Evolutionary conservation across 2,329 filamentous ascomycete genomes (phyloP), one percentile per base, ranked within the genome.

Genomic region (Hypomyces perniciosus): DNA sequence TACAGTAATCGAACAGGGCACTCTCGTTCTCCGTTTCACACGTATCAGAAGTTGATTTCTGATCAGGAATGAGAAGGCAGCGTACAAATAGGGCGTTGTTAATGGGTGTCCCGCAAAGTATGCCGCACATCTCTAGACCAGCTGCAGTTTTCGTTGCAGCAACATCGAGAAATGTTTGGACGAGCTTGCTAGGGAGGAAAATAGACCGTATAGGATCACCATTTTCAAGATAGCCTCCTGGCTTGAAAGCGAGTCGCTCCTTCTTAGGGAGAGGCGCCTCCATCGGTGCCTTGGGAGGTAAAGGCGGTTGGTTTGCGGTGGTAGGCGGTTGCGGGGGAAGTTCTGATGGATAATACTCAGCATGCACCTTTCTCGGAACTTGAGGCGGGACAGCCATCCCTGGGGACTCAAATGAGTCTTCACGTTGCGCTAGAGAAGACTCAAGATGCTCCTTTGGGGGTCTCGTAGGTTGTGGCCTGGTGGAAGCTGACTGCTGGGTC

Each of bases 31-130:
- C 83, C 20, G 90, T 97, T 68, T 97, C 92, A 67, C 93, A 99
- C 0, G 93, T 97, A 64, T 99, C 92, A 3, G 86, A 84, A 0
- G 92, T 96, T 62, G 86, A 86, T 48, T 83, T 86, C 66, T 99
- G 93, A 62, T 95, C 88, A 0, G 93, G 93, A 26, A 99, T 91
- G 27, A 99, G 79, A 5, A 99, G 79, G 50, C 86, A 84, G 5
- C 86, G 89, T 53, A 99, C 84, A 71, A 97, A 97, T 3, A 99
- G 76, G 1, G 93, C 93, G 64, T 96, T 96, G 59, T 91, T 92
- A 62, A 96, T 87, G 1, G 91, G 76, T 1, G 89, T 92, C 6
- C 92, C 93, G 62, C 90, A 95, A 8, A 99, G 78, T 57, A 99
- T 92, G 34, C 92, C 93, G 65, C 93, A 97, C 59, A 93, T 97